Evolutionary conservation across 495 filamentous ascomycete species (phyloP), one percentile per base, ranked within the genome.

Genomic region (Amphirosellinia nigrospora): DNA sequence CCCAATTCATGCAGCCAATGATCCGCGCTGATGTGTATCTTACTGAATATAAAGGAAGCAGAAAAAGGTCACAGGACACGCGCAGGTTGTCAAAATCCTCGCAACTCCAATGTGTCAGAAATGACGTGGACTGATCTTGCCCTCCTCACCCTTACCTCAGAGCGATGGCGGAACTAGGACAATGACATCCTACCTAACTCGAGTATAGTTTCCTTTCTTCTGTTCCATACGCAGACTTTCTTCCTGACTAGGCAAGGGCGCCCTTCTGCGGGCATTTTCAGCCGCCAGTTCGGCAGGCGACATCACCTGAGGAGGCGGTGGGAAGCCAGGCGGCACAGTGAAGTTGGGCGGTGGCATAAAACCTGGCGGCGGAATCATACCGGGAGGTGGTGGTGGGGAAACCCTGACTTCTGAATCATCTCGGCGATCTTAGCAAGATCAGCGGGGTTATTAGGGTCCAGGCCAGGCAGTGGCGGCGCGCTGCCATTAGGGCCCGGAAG

Each of bases 161-260:
- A 46, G 4, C 43, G 1, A 46, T 46, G 43, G 1, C 16, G 39
- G 10, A 15, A 41, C 39, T 46, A 46, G 16, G 4, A n/a, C 53
- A 30, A 56, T 0, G 1, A 2, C 2, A 19, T 15, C 16, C 72
- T 84, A 87, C 72, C 86, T 80, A 16, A 82, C 79, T 66, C 83
- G 76, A 61, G 86, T 88, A 74, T 88, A 93, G 70, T 89, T 86
- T 19, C 90, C 90, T 69, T 82, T 85, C 73, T 84, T 85, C 83
- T 93, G 91, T 78, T 94, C 91, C 83, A 91, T 88, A 71, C 88
- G 85, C 76, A 94, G 76, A 75, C 91, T 94, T 74, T 95, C 93
- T 75, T 93, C 88, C 78, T 95, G 93, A 77, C 93, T 94, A 10
- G 92, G 92, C 63, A 94, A 79, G 39, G 92, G 92, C 7, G 84